Conservation (phyloP, 345 rosid genomes). For the Noccaea caerulescens region DNA sequence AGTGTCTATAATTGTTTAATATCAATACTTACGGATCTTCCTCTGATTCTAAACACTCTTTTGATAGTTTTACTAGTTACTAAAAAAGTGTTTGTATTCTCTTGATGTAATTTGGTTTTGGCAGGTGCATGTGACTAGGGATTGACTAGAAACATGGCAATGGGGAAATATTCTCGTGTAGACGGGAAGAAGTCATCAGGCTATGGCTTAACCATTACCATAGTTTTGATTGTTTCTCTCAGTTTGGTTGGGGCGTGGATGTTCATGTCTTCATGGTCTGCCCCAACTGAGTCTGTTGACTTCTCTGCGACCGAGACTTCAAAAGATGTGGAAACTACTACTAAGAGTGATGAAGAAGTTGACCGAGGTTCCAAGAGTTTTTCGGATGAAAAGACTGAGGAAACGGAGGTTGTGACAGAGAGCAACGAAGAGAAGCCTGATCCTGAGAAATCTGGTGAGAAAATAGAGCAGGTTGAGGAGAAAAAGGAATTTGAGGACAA, state of each 20-base stretch:
- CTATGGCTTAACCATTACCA: slow-evolving; percentile 63
- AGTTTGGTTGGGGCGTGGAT: slow-evolving; percentile 86
- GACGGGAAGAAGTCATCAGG: slow-evolving; percentile 68
- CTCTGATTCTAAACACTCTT: background rate
- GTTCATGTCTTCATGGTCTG: slow-evolving; percentile 75
- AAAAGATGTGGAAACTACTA: slow-evolving; percentile 46
- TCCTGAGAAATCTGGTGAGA: slow-evolving; percentile 41
- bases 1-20: background rate
- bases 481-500: slow-evolving; percentile 49
- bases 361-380: slow-evolving; percentile 41
- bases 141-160: slow-evolving; percentile 53
- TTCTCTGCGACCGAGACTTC: slow-evolving; percentile 29
- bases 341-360: slow-evolving; percentile 45
- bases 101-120: slow-evolving; percentile 17
- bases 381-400: slow-evolving; percentile 48
- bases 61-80: slow-evolving; percentile 6
- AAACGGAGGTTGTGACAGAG: slow-evolving; percentile 43
- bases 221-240: slow-evolving; percentile 64
- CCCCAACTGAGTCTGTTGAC: slow-evolving; percentile 49
- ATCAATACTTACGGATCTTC: background rate
- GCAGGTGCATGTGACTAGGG: slow-evolving; percentile 42
- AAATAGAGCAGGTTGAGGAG: slow-evolving; percentile 40
- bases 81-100: background rate
- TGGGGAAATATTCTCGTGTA: slow-evolving; percentile 63
- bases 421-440: slow-evolving; percentile 47